Percentiles rank a stretch among this genome's conserved stretches.
These are phyloP conservation scores for Cyberlindnera lachancei DNA, from an alignment of 805 yeast species.

Conservation along the genomic window DNA sequence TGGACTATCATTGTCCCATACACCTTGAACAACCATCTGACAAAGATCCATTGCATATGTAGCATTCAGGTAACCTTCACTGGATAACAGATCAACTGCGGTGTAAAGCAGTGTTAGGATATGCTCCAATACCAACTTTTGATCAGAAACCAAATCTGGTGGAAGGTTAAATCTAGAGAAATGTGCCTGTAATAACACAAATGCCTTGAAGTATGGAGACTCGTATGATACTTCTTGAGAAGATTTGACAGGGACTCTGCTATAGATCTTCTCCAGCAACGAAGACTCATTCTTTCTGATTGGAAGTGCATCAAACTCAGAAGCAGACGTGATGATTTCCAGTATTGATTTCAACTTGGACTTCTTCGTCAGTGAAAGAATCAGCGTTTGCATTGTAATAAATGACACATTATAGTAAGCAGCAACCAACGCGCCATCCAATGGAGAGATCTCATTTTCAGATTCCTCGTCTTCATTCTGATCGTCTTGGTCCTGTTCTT, in stretches of 20 bases:
- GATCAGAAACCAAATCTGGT: constrained; percentile 53
- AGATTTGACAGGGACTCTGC: constrained; percentile 56
- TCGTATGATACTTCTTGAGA: constrained; percentile 25
- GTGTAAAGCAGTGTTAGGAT: constrained; percentile 52
- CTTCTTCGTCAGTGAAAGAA: constrained; percentile 40
- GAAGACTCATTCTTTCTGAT: constrained; percentile 54
- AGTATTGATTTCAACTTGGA: constrained; percentile 55
- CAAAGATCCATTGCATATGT: constrained; percentile 77
- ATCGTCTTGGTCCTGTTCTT: constrained; percentile 29
- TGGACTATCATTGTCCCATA: constrained; percentile 76
- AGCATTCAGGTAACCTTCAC: constrained; percentile 75
- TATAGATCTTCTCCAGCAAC: constrained; percentile 42
- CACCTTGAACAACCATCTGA: constrained; percentile 82
- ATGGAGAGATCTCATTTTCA: constrained; percentile 41
- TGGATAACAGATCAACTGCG: constrained; percentile 65
- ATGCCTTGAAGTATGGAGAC: constrained; percentile 62
- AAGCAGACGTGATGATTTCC: constrained; percentile 57
- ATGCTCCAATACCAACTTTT: constrained; percentile 40
- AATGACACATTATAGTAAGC: constrained; percentile 64
- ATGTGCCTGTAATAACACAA: constrained; percentile 74
- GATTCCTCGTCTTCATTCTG: constrained; percentile 24
- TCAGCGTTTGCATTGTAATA: constrained; percentile 57
- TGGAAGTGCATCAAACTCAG: constrained; percentile 65
- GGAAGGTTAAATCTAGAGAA: constrained; percentile 60
- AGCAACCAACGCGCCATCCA: constrained; percentile 68